Evolutionary conservation across 2,329 filamentous ascomycete species (phyloP).

Genomic region (Fusarium transvaalense): DNA sequence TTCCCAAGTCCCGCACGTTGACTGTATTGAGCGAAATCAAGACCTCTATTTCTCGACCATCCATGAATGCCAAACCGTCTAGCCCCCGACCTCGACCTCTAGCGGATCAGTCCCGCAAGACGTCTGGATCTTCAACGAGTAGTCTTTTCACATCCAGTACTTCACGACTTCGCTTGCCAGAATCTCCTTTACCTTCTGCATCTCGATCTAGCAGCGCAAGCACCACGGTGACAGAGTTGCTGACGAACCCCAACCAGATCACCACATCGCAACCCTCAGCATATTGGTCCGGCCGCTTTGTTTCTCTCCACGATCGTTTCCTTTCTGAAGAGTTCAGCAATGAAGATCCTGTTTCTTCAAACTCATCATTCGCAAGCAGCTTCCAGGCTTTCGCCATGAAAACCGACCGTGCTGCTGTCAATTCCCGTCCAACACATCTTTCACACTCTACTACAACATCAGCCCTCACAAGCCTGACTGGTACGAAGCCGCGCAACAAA

Average conservation of each 20-base stretch:
- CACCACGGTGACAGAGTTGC: conserved; percentile 28
- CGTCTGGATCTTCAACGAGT: conserved; percentile 39
- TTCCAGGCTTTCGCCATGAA: conserved; percentile 17
- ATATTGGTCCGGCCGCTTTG: conserved; percentile 74
- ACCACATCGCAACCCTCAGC: conserved; percentile 59
- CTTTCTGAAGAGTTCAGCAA: conserved; percentile 47
- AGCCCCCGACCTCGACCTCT: conserved; percentile 25
- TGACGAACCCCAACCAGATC: conserved; percentile 51
- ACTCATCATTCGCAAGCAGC: not conserved
- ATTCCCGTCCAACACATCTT: conserved; percentile 47
- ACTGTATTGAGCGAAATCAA: conserved; percentile 60
- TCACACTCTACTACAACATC: conserved; percentile 52
- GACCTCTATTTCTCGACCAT: conserved; percentile 57
- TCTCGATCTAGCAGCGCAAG: conserved; percentile 35
- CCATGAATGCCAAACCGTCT: conserved; percentile 37
- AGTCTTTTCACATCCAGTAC: conserved; percentile 31
- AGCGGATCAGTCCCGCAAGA: conserved; percentile 33
- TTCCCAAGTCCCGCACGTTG: conserved; percentile 62
- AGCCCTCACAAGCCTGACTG: conserved; percentile 46
- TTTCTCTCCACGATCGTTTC: conserved; percentile 65
- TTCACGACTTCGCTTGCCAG: conserved; percentile 39
- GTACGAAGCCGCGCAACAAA: conserved; percentile 23
- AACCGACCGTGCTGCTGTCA: conserved; percentile 35
- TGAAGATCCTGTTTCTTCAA: conserved; percentile 6
- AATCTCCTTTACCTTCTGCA: conserved; percentile 35